Conservation (phyloP, 2,329 filamentous ascomycete genomes). For the Elsinoe ampelina region DNA sequence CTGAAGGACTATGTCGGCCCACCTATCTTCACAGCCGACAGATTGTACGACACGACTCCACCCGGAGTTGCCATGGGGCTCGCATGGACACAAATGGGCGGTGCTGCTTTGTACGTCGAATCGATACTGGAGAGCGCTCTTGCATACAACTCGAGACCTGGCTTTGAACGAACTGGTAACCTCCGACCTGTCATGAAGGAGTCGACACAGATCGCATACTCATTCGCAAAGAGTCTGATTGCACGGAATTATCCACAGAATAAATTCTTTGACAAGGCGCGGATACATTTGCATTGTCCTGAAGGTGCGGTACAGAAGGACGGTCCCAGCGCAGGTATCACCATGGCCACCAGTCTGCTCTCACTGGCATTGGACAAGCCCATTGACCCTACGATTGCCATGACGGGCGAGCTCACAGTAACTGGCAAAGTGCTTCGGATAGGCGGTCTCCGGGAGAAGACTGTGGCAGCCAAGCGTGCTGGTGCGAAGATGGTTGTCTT, state of each 20-base stretch:
- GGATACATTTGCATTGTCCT: slow-evolving; percentile 90
- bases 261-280: slow-evolving; percentile 91
- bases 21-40: slow-evolving; percentile 88
- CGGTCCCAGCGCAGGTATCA: slow-evolving; percentile 71
- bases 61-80: slow-evolving; percentile 95
- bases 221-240: slow-evolving; percentile 84
- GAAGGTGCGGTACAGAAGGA: slow-evolving; percentile 96
- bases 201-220: slow-evolving; percentile 89
- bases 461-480: slow-evolving; percentile 83
- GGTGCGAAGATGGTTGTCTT: slow-evolving; percentile 92
- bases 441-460: slow-evolving; percentile 91
- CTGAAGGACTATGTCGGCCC: slow-evolving; percentile 95
- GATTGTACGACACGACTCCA: slow-evolving; percentile 87
- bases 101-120: slow-evolving; percentile 92
- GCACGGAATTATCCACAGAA: slow-evolving; percentile 80
- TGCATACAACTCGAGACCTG: slow-evolving; percentile 61
- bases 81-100: slow-evolving; percentile 96
- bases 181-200: slow-evolving; percentile 98
- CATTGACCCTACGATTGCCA: slow-evolving; percentile 79
- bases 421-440: slow-evolving; percentile 95
- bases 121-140: slow-evolving; percentile 84
- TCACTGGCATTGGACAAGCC: slow-evolving; percentile 71
- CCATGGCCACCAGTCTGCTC: slow-evolving; percentile 90
- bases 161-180: slow-evolving; percentile 87
- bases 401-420: slow-evolving; percentile 95